Evolutionary conservation across 129 eudicot species (phyloP).

Genomic region (Rutidosis leptorrhynchoides): DNA sequence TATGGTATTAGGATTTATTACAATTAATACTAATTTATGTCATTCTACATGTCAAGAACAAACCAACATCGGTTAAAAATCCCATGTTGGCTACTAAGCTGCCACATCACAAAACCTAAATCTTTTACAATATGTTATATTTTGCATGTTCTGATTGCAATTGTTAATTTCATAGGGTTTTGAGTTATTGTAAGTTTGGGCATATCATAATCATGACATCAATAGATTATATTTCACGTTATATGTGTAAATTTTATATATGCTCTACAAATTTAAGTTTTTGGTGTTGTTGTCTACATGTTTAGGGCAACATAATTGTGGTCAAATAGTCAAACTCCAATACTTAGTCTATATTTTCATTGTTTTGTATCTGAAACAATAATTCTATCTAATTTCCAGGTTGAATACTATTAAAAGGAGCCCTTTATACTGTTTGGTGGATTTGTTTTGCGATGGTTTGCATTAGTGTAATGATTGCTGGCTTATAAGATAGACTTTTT

Average conservation of each 20-base stretch:
- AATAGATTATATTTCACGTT: not conserved
- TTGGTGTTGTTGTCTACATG: not conserved
- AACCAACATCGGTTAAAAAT: no score
- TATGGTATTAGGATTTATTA: no score
- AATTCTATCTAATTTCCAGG: not conserved
- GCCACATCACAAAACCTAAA: no score
- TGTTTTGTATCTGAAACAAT: not conserved
- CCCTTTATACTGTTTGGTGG: not conserved
- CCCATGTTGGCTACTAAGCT: no score
- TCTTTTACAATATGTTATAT: not conserved
- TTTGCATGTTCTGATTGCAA: not conserved
- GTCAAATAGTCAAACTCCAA: conserved; percentile 2
- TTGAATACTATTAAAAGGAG: not conserved
- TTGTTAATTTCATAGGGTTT: conserved; percentile 22
- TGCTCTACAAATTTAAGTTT: not conserved
- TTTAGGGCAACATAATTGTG: not conserved
- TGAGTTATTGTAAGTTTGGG: conserved; percentile 12
- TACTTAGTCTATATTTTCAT: not conserved
- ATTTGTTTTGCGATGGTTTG: not conserved
- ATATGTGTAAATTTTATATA: not conserved
- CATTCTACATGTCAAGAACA: no score
- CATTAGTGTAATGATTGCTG: not conserved
- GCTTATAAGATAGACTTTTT: not conserved
- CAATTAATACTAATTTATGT: no score
- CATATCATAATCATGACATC: conserved; percentile 13